A percentile compares a stretch with the other conserved stretches of the same genome.
phyloP scores from a whole-genome alignment of 2,329 filamentous ascomycete species.

The Nectriaceae sp. region DNA sequence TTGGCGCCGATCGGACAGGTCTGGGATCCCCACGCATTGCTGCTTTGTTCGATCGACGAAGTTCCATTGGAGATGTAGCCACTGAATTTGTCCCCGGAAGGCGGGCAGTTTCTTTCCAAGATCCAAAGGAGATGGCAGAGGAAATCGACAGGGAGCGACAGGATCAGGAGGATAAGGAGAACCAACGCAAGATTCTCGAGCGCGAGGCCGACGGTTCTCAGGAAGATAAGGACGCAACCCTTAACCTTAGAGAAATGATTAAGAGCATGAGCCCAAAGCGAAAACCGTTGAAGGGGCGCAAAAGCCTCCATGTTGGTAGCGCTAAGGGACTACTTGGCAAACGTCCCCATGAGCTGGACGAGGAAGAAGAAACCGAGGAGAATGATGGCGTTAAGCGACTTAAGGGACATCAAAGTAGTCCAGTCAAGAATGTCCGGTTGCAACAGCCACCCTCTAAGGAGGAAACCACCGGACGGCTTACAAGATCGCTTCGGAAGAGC shows the following conservation, averaged over 20 bases:
- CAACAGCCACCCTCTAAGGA: constrained; percentile 69
- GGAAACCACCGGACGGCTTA: constrained; percentile 63
- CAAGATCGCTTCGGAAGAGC: constrained; percentile 50
- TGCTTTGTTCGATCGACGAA: constrained; percentile 69
- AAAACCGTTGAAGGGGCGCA: constrained; percentile 64
- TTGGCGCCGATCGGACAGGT: constrained; percentile 70
- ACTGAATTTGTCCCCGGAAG: constrained; percentile 61
- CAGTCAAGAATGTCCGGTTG: constrained; percentile 73
- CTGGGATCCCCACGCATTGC: constrained; percentile 76
- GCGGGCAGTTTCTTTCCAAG: constrained; percentile 60
- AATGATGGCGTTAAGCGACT: constrained; percentile 67
- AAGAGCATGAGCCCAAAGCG: constrained; percentile 77
- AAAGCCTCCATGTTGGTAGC: constrained; percentile 76
- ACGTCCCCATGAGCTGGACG: constrained; percentile 70
- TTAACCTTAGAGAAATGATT: constrained; percentile 76
- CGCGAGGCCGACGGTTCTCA: constrained; percentile 46
- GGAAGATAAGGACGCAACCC: constrained; percentile 62
- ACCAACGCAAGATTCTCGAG: constrained; percentile 56
- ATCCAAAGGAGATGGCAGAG: constrained; percentile 62
- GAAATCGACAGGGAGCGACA: constrained; percentile 63
- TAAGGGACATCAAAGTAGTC: constrained; percentile 71
- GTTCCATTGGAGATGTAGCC: constrained; percentile 69
- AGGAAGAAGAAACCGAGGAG: constrained; percentile 61
- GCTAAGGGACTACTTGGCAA: constrained; percentile 75
- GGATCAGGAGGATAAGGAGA: constrained; percentile 63